A percentile compares a stretch with the other conserved stretches of the same genome.
Conservation (phyloP, 164 flowering plant species). For the Malania oleifera region DNA sequence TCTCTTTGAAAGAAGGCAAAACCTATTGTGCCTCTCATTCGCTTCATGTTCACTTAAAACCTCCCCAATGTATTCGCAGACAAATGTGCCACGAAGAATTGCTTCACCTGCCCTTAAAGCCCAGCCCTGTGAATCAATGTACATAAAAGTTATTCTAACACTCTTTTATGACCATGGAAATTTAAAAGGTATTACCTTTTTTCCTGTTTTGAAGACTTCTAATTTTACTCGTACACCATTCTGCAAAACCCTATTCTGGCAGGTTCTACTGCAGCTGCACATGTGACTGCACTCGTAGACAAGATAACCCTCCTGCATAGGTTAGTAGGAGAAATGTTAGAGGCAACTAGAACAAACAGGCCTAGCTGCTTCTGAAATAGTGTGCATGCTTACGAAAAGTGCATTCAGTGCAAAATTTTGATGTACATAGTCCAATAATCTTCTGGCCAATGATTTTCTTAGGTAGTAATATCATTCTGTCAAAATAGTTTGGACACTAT, state of each 20-base stretch:
- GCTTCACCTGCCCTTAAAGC: constrained; percentile 82
- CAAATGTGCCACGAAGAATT: constrained; percentile 72
- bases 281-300: constrained; percentile 85
- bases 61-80: constrained; percentile 88
- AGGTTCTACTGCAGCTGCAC: constrained; percentile 69
- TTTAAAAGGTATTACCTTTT: constrained; percentile 46
- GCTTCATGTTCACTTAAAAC: constrained; percentile 63
- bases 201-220: constrained; percentile 81
- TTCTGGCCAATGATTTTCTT: background rate
- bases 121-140: constrained; percentile 75
- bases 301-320: constrained; percentile 76
- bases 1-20: constrained; percentile 3
- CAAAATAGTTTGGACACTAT: background rate
- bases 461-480: background rate
- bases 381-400: background rate
- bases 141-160: constrained; percentile 3
- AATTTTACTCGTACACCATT: constrained; percentile 73
- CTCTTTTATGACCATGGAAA: background rate
- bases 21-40: constrained; percentile 58
- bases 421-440: background rate
- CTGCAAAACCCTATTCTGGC: constrained; percentile 91
- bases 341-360: background rate
- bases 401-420: background rate
- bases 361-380: background rate
- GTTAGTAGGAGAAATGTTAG: too few species aligned